Percentiles rank a stretch among this genome's conserved stretches.
These are phyloP conservation scores for Coemansia sp. DNA, from an alignment of 192 early-diverging fungal genomes.

Conservation along the genomic window DNA sequence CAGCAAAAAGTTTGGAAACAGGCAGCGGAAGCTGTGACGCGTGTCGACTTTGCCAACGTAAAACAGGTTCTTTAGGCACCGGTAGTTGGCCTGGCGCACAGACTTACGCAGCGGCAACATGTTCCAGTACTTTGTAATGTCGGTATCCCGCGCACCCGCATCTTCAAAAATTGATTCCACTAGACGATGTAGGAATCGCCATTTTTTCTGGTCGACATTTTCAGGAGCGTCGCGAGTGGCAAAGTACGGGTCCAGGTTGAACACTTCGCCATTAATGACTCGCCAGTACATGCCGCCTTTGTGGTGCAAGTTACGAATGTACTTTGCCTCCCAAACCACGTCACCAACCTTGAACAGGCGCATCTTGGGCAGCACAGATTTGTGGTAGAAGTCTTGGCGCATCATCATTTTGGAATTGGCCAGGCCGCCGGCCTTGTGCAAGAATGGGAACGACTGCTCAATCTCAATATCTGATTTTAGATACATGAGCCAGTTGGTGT, in stretches of 20 bases:
- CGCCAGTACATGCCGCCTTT: conserved; percentile 54
- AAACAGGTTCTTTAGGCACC: conserved; percentile 80
- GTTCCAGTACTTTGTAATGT: conserved; percentile 58
- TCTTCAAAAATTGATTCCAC: conserved; percentile 63
- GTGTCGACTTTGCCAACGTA: conserved; percentile 81
- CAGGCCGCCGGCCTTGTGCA: conserved; percentile 35
- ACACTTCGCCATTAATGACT: conserved; percentile 63
- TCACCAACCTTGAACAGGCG: conserved; percentile 55
- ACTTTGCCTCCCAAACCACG: conserved; percentile 54
- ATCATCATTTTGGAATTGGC: conserved; percentile 42
- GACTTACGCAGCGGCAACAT: conserved; percentile 33
- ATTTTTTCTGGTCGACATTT: conserved; percentile 47
- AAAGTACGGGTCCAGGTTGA: conserved; percentile 65
- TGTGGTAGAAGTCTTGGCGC: conserved; percentile 55
- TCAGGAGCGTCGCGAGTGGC: conserved; percentile 49
- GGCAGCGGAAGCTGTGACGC: conserved; percentile 71
- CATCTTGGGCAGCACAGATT: conserved; percentile 53
- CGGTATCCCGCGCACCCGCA: conserved; percentile 53
- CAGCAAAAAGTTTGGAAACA: conserved; percentile 82
- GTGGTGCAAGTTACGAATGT: conserved; percentile 50
- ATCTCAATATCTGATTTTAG: conserved; percentile 28
- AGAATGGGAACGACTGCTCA: conserved; percentile 25
- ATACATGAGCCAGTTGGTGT: conserved; percentile 43
- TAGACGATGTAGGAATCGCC: conserved; percentile 57
- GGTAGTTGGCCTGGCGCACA: conserved; percentile 44